Evolutionary conservation across 2,329 filamentous ascomycete genomes (phyloP), one percentile per base, ranked within the genome.

Genomic region (Xylariales sp.): DNA sequence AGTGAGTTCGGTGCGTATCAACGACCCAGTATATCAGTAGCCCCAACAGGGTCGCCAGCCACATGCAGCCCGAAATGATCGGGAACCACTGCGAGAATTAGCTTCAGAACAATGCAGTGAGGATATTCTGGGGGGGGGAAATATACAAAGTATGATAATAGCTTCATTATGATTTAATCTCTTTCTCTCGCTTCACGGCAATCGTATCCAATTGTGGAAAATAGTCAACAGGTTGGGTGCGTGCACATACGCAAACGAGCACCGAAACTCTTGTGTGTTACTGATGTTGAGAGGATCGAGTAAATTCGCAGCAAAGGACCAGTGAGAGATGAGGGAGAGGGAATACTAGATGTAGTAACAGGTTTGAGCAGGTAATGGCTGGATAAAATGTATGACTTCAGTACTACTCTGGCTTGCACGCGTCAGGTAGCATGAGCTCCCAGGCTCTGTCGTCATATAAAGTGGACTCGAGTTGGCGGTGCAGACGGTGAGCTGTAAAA

Each of bases 21-120:
- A 78, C 57, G 43, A 74, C 61, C 86, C 86, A 91, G 61, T 77
- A 71, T n/a, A 85, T 69, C 41, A 89, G 67, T 62, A 89, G 74
- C 39, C 74, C 78, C 18, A 88, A 69, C 13, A 90, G 71, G 57
- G 80, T 88, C 44, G 70, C 72, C 11, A 83, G 68, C 81, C 81
- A 85, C 47, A 77, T 66, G 40, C 75, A 52, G 47, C 79, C 75
- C 33, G 83, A 81, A 48, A 89, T 70, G 43, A 88, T 65, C 47
- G 86, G 86, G 23, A 89, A 70, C 41, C 83, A 62, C 83, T 74
- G 46, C 14, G 19, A n/a, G n/a, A n/a, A n/a, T n/a, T n/a, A n/a
- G n/a, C n/a, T n/a, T n/a, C n/a, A n/a, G n/a, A n/a, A n/a, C n/a
- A n/a, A n/a, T n/a, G n/a, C n/a, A n/a, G n/a, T n/a, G n/a, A n/a